Evolutionary conservation across 129 eudicot species (phyloP).

Genomic region (Flaveria brownii): DNA sequence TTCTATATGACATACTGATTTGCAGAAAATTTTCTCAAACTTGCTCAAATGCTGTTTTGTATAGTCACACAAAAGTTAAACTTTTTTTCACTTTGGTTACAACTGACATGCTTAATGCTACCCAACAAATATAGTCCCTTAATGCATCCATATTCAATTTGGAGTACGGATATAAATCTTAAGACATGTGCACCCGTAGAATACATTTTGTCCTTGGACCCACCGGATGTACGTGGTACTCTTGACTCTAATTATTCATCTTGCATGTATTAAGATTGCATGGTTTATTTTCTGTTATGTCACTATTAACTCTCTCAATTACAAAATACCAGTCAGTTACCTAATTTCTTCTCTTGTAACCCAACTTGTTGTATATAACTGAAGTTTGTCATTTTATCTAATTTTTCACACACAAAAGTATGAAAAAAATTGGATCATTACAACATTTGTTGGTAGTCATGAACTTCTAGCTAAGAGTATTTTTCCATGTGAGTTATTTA

Average conservation of each 20-base stretch:
- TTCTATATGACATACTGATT: conserved; percentile 12
- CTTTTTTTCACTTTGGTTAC: conserved; percentile 37
- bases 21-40: conserved; percentile 5
- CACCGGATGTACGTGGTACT: conserved; percentile 65
- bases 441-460: background rate
- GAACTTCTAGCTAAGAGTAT: conserved; percentile 11
- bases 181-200: conserved; percentile 68
- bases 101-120: conserved; percentile 84
- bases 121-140: conserved; percentile 59
- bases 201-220: conserved; percentile 71
- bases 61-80: conserved; percentile 3
- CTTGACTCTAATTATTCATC: conserved; percentile 24
- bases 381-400: conserved; percentile 1
- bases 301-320: background rate
- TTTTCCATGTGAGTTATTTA: conserved; percentile 2
- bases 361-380: conserved; percentile 10
- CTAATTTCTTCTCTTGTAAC: background rate
- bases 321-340: background rate
- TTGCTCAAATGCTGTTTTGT: background rate
- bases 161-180: conserved; percentile 72
- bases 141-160: conserved; percentile 67
- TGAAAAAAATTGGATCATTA: background rate
- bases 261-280: conserved; percentile 12
- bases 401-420: background rate
- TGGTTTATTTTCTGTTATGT: conserved; percentile 13